Base-by-base conservation (phyloP, 805 yeast genomes). In the Saccharomycopsis sp. region DNA sequence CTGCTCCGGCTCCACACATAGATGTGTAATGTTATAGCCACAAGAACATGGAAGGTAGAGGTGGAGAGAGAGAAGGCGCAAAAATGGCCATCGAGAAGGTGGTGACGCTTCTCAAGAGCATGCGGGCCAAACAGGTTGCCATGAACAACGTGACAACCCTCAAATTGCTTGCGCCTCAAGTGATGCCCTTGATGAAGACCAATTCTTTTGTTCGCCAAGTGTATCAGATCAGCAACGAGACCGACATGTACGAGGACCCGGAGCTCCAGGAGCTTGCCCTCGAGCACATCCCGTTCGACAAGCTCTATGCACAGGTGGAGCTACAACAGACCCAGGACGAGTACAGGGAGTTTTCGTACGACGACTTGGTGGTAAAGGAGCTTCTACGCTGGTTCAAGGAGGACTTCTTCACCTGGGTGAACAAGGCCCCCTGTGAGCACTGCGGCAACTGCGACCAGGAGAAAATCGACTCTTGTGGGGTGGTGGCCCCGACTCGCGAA, bases 361-460 rank as follows among this genome's bases (percentile, higher is more conserved):
- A 72, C 29, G 89, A 81, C 53, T 61, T 68, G 21, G 48, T 81
- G 2, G 80, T 80, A 1, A 64, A 63, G 47, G 80, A 73, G 46
- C 54, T 78, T 23, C 59, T 81, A 10, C 59, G 66, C 35, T 81
- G 85, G 78, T 89, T 80, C 63, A 86, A 85, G 51, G 64, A 76
- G 30, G 79, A 74, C 30, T 87, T 84, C 62, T 89, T 89, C 62
- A 64, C 60, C 20, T 89, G 97, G 97, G 77, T 84, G 6, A 80
- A 81, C 52, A 68, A 68, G 27, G 86, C 92, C 0, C 55, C 63
- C 8, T 84, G 95, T 50, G 54, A 62, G 0, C 38, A 38, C 0
- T 82, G 94, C 56, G 67, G 64, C 0, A 59, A 59, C 17, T 54
- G 54, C 2, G 64, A 63, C 4, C 61, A 63, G 39, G 55, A 58